phyloP scores from a whole-genome alignment of 345 rosid genomes.

The Conringia planisiliqua region DNA sequence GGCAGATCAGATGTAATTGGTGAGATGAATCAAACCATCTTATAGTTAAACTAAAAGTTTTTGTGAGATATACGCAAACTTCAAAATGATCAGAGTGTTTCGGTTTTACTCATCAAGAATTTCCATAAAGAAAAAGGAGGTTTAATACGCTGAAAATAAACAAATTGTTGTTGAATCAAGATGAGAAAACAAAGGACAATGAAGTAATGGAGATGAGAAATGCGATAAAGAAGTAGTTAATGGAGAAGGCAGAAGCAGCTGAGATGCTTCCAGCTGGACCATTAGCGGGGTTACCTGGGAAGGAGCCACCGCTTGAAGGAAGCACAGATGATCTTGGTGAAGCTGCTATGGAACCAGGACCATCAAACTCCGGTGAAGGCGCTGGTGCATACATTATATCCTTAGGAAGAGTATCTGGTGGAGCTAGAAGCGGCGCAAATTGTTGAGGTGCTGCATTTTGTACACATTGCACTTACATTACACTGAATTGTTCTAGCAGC shows the following conservation, averaged over 20 bases:
- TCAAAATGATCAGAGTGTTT: neutral
- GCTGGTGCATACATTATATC: slow-evolving; percentile 63
- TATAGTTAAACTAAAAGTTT: slow-evolving; percentile 13
- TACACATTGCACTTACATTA: neutral
- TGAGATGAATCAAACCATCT: slow-evolving; percentile 19
- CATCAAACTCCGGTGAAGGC: slow-evolving; percentile 36
- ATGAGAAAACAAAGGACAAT: neutral
- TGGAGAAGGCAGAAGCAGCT: slow-evolving; percentile 33
- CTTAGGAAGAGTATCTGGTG: slow-evolving; percentile 60
- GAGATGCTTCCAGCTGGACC: slow-evolving; percentile 68
- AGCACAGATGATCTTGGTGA: slow-evolving; percentile 50
- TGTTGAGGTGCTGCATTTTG: slow-evolving; percentile 66
- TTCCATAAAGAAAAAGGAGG: neutral
- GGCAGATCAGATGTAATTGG: slow-evolving; percentile 20
- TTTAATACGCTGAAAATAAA: slow-evolving; percentile 6
- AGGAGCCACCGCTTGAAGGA: slow-evolving; percentile 51
- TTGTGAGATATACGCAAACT: slow-evolving; percentile 16
- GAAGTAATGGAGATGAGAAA: slow-evolving; percentile 21
- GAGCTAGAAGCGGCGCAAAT: slow-evolving; percentile 77
- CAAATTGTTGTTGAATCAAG: slow-evolving; percentile 21
- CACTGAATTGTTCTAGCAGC: neutral
- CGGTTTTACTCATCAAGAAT: slow-evolving; percentile 16
- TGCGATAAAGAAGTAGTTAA: slow-evolving; percentile 28
- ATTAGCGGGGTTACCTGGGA: slow-evolving; percentile 58
- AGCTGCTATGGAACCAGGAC: slow-evolving; percentile 36